These are phyloP conservation scores for Cyberlindnera mississippiensis DNA, from an alignment of 805 yeast genomes.

Conservation along the genomic window DNA sequence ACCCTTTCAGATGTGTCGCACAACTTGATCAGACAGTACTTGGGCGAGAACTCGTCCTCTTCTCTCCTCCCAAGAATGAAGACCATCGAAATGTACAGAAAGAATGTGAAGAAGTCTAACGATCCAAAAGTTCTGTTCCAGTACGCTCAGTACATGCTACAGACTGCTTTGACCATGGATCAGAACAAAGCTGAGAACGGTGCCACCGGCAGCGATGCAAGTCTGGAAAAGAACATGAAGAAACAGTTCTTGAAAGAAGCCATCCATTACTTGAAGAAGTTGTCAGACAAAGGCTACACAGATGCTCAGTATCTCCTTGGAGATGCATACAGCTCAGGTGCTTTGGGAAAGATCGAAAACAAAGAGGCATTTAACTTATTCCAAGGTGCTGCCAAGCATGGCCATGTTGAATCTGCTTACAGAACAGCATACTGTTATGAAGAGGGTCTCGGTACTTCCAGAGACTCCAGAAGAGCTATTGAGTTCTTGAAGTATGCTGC, in stretches of 20 bases:
- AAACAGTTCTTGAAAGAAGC: conserved; percentile 75
- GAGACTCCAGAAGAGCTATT: conserved; percentile 82
- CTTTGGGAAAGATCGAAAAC: conserved; percentile 74
- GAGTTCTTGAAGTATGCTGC: conserved; percentile 86
- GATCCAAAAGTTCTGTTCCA: conserved; percentile 87
- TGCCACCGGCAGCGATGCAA: conserved; percentile 13
- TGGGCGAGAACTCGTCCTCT: conserved; percentile 44
- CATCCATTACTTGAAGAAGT: conserved; percentile 56
- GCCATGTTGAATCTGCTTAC: conserved; percentile 87
- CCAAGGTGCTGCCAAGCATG: conserved; percentile 89
- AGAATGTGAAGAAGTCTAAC: conserved; percentile 77
- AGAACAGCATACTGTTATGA: conserved; percentile 89
- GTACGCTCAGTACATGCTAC: conserved; percentile 86
- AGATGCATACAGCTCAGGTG: conserved; percentile 86
- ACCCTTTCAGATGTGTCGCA: conserved; percentile 49
- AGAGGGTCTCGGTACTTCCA: conserved; percentile 88
- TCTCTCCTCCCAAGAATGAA: conserved; percentile 69
- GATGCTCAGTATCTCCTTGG: conserved; percentile 91
- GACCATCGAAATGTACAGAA: conserved; percentile 82
- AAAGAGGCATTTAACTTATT: conserved; percentile 74
- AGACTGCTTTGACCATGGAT: conserved; percentile 69
- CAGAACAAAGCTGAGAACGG: conserved; percentile 8
- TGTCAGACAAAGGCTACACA: conserved; percentile 74
- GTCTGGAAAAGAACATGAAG: conserved; percentile 39
- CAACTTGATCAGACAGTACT: conserved; percentile 45